Percentiles rank a stretch among this genome's conserved stretches.
Evolutionary conservation across 1,284 basidiomycete species (phyloP).

Genomic region (Ceratobasidium sp.): DNA sequence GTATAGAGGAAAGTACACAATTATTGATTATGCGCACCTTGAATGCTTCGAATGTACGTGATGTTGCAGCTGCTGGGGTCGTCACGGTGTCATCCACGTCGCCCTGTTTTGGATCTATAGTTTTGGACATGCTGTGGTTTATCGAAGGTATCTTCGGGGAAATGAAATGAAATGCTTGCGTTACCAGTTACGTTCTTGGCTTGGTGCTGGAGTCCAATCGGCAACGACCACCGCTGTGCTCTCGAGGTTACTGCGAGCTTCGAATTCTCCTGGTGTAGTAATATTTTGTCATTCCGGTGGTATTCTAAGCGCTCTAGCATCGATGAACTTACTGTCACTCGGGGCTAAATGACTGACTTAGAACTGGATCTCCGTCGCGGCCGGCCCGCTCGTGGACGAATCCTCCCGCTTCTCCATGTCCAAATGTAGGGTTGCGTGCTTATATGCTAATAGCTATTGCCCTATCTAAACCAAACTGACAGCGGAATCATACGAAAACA

Average conservation of each 20-base stretch:
- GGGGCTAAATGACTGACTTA: background rate
- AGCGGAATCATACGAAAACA: background rate
- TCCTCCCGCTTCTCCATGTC: background rate
- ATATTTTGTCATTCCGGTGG: too few relatives aligned
- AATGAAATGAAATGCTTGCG: background rate
- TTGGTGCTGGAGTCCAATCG: too few relatives aligned
- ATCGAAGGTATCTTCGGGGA: background rate
- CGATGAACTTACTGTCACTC: background rate
- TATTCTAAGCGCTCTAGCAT: too few relatives aligned
- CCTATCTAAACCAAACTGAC: background rate
- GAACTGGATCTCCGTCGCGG: background rate
- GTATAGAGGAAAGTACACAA: too few relatives aligned
- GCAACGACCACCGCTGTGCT: too few relatives aligned
- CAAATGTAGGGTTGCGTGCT: conserved; percentile 1
- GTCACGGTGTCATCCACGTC: conserved; percentile 13
- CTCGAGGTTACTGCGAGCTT: too few relatives aligned
- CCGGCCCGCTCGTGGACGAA: background rate
- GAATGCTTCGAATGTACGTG: conserved; percentile 23
- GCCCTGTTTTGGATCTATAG: background rate
- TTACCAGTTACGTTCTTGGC: background rate
- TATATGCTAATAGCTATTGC: background rate
- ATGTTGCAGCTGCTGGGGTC: conserved; percentile 30
- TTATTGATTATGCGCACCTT: conserved; percentile 12
- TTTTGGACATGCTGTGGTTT: conserved; percentile 11
- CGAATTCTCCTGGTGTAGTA: too few relatives aligned